Conservation (phyloP, 2,329 filamentous ascomycete species). For the Davidsoniella virescens region DNA sequence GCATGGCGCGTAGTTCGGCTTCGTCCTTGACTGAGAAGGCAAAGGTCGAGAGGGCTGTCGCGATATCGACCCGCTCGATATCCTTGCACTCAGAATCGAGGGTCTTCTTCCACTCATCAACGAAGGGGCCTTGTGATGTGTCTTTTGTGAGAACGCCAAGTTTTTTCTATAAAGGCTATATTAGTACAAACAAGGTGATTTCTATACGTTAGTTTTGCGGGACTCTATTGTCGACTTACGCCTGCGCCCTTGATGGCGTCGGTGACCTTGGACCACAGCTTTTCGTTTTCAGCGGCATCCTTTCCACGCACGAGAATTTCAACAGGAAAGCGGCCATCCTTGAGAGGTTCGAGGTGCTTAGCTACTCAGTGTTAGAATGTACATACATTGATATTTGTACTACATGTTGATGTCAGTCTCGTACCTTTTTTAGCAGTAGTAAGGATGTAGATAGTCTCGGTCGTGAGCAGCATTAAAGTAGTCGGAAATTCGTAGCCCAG, state of each 20-base stretch:
- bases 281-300: slow-evolving; percentile 78
- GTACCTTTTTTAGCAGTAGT: slow-evolving; percentile 95
- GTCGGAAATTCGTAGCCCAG: slow-evolving; percentile 97
- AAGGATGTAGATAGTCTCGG: slow-evolving; percentile 76
- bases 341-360: slow-evolving; percentile 81
- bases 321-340: slow-evolving; percentile 79
- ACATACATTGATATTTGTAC: background rate
- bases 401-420: background rate
- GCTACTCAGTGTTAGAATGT: slow-evolving; percentile 33
- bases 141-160: slow-evolving; percentile 78
- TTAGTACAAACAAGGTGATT: background rate
- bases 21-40: slow-evolving; percentile 92
- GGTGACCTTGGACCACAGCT: slow-evolving; percentile 69
- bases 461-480: slow-evolving; percentile 81
- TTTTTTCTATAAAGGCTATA: slow-evolving; percentile 48
- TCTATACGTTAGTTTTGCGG: background rate
- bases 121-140: slow-evolving; percentile 68
- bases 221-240: slow-evolving; percentile 33
- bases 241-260: slow-evolving; percentile 79
- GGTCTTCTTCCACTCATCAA: slow-evolving; percentile 87
- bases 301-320: slow-evolving; percentile 88
- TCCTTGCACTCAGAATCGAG: slow-evolving; percentile 69
- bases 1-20: slow-evolving; percentile 80
- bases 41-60: slow-evolving; percentile 60
- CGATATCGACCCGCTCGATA: slow-evolving; percentile 75